Conservation (phyloP, 306 rosid genomes). For the Betula pendula region DNA sequence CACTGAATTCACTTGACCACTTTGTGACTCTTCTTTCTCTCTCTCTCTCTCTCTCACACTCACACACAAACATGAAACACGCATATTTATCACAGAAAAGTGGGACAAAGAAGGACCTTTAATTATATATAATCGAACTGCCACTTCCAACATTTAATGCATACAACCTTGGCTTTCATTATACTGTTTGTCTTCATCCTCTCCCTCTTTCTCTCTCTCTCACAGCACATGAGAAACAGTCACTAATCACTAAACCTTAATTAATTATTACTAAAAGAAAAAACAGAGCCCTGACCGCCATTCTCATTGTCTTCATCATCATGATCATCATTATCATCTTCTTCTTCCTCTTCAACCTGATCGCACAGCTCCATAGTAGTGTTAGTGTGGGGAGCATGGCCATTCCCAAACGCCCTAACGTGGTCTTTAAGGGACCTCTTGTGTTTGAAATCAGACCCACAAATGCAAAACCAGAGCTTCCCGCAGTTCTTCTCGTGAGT, state of each 20-base stretch:
- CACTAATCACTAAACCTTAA: conserved; percentile 35
- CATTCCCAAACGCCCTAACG: conserved; percentile 78
- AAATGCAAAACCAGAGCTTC: conserved; percentile 90
- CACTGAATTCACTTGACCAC: conserved; percentile 65
- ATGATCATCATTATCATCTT: conserved; percentile 33
- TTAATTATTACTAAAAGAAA: conserved; percentile 17
- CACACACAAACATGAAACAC: background rate
- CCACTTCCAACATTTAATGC: conserved; percentile 57
- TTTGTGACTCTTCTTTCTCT: conserved; percentile 22
- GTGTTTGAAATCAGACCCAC: conserved; percentile 95
- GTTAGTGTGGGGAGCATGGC: conserved; percentile 70
- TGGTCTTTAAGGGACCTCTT: conserved; percentile 92
- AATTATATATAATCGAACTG: conserved; percentile 46
- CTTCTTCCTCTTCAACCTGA: conserved; percentile 33
- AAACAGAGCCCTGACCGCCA: conserved; percentile 32
- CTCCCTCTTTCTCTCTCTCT: conserved; percentile 27
- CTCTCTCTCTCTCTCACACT: conserved; percentile 12
- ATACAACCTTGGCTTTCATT: conserved; percentile 60
- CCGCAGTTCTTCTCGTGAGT: conserved; percentile 98
- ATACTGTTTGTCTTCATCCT: conserved; percentile 75
- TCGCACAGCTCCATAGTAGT: conserved; percentile 50
- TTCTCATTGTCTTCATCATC: conserved; percentile 34
- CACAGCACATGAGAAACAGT: conserved; percentile 29
- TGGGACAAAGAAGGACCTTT: conserved; percentile 29
- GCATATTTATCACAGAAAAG: conserved; percentile 20